These are phyloP conservation scores for Sporothrix curviconia DNA, from an alignment of 2,329 filamentous ascomycete genomes.

Conservation along the genomic window DNA sequence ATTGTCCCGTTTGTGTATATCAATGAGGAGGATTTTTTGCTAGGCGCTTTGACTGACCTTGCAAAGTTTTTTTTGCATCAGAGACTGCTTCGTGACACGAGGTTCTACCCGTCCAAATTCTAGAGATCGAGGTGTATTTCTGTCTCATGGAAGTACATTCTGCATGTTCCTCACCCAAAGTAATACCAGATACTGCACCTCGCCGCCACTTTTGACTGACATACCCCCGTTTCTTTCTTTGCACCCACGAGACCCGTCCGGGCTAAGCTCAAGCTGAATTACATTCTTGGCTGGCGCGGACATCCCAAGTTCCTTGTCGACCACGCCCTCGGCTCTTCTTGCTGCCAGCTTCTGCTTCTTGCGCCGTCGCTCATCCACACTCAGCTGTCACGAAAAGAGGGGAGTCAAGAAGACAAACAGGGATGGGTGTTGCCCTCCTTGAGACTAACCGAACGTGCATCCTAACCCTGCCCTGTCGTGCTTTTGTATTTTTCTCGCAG, in stretches of 20 bases:
- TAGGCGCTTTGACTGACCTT: too few relatives aligned
- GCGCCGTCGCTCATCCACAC: neutral
- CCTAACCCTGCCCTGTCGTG: neutral
- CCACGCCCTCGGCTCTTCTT: slow-evolving; percentile 6
- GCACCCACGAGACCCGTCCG: too few relatives aligned
- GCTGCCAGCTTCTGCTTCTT: neutral
- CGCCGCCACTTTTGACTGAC: slow-evolving; percentile 7
- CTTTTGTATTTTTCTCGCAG: neutral
- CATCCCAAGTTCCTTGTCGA: neutral
- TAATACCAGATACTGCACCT: slow-evolving; percentile 15
- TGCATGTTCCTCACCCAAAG: neutral
- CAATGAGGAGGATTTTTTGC: too few relatives aligned
- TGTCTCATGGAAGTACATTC: neutral
- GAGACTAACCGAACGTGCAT: slow-evolving; percentile 14
- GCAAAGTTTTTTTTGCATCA: too few relatives aligned
- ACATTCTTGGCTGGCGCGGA: neutral
- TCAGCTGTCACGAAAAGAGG: neutral
- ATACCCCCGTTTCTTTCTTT: neutral
- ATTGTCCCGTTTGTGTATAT: neutral
- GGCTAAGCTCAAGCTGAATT: too few relatives aligned
- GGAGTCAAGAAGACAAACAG: neutral
- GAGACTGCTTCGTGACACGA: too few relatives aligned
- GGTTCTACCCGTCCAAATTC: too few relatives aligned
- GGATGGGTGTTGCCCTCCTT: neutral
- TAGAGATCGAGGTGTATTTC: too few relatives aligned